Evolutionary conservation across 179 eudicot species (phyloP).

Genomic region (Pouteria campechiana): DNA sequence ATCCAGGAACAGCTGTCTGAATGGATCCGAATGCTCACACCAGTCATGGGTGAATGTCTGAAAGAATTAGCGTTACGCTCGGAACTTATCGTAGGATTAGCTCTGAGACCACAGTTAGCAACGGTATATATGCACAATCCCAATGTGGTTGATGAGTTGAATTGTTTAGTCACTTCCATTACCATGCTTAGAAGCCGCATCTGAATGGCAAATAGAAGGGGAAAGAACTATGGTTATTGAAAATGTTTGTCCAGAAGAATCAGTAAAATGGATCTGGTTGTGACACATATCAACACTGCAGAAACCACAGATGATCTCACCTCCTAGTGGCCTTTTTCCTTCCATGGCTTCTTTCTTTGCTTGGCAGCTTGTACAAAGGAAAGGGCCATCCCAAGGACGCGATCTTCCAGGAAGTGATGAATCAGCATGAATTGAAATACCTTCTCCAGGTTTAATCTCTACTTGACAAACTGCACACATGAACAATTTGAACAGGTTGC

Average conservation of each 20-base stretch:
- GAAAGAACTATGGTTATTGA: too few relatives aligned
- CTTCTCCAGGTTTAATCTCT: slow-evolving; percentile 89
- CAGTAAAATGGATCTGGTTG: neutral
- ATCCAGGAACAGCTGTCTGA: too few relatives aligned
- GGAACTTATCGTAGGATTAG: slow-evolving; percentile 5
- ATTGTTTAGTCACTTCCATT: slow-evolving; percentile 70
- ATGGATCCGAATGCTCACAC: slow-evolving; percentile 1
- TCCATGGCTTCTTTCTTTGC: slow-evolving; percentile 98
- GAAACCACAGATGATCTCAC: slow-evolving; percentile 17
- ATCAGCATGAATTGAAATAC: slow-evolving; percentile 71
- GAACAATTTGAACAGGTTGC: slow-evolving; percentile 95
- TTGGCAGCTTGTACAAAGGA: slow-evolving; percentile 86
- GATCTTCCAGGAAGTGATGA: slow-evolving; percentile 33
- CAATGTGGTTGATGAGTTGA: neutral
- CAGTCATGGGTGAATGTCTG: neutral
- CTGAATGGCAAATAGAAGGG: too few relatives aligned
- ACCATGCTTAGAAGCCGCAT: slow-evolving; percentile 39
- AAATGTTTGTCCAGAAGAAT: neutral
- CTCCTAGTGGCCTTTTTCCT: slow-evolving; percentile 90
- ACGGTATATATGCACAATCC: neutral
- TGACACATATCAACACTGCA: neutral
- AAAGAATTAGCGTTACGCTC: neutral
- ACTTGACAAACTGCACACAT: slow-evolving; percentile 90
- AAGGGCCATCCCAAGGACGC: slow-evolving; percentile 99
- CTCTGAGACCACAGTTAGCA: slow-evolving; percentile 2